Conservation (phyloP, 345 rosid species). For the Orychophragmus violaceus region DNA sequence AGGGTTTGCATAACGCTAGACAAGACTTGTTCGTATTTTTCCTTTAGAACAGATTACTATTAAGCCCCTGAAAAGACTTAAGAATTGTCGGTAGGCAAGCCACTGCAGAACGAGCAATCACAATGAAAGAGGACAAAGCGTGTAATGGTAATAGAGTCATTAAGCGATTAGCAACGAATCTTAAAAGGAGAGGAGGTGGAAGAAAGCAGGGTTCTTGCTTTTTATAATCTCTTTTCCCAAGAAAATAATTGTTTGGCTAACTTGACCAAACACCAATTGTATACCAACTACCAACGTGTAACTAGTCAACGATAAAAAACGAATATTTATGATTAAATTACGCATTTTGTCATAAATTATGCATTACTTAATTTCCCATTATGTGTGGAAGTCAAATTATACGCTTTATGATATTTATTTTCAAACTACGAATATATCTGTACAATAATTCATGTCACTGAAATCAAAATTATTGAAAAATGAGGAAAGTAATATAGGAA, state of each 20-base stretch:
- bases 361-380: neutral
- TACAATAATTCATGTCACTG: neutral
- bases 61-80: conserved; percentile 1
- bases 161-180: conserved; percentile 36
- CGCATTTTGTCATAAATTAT: neutral
- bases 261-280: conserved; percentile 22
- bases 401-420: neutral
- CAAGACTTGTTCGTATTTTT: conserved; percentile 10
- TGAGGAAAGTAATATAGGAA: neutral
- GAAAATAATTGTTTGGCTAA: conserved; percentile 50
- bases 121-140: neutral
- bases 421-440: neutral
- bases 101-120: conserved; percentile 2
- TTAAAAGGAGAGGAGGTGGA: conserved; percentile 34
- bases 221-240: conserved; percentile 2
- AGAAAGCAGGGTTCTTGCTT: conserved; percentile 34
- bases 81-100: conserved; percentile 15
- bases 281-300: neutral
- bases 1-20: conserved; percentile 27
- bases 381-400: neutral
- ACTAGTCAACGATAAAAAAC: neutral
- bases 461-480: neutral
- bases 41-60: neutral
- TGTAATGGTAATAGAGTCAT: conserved; percentile 22
- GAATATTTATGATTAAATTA: neutral